Conservation (phyloP, 768 basidiomycete species). For the Podaxis sp. region DNA sequence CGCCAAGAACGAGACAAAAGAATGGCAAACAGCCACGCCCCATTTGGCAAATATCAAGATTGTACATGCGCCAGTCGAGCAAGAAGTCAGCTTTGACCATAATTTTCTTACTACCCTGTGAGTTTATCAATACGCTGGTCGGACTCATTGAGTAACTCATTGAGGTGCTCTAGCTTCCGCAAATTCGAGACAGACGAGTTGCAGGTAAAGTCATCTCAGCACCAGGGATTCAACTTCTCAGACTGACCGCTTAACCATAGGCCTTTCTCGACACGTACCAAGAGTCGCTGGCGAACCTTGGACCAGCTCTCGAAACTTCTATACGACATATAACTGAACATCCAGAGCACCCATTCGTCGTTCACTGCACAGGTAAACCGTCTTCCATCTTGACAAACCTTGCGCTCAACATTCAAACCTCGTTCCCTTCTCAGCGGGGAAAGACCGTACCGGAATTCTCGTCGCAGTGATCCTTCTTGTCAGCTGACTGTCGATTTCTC, state of each 20-base stretch:
- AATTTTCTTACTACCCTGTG: background rate
- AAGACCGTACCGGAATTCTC: slow-evolving; percentile 42
- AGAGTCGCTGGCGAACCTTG: slow-evolving; percentile 30
- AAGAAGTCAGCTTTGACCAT: background rate
- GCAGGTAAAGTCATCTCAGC: background rate
- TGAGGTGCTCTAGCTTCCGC: background rate
- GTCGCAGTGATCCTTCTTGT: slow-evolving; percentile 35
- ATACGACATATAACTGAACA: slow-evolving; percentile 36
- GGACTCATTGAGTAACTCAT: background rate
- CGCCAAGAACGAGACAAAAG: slow-evolving; percentile 32
- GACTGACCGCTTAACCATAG: background rate
- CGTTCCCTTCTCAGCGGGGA: slow-evolving; percentile 30
- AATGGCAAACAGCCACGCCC: slow-evolving; percentile 28
- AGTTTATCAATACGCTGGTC: background rate
- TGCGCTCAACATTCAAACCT: background rate
- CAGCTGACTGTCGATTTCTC: background rate
- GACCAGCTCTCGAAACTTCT: slow-evolving; percentile 29
- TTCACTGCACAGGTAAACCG: slow-evolving; percentile 41
- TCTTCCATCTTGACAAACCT: background rate
- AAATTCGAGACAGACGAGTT: slow-evolving; percentile 3
- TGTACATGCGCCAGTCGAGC: background rate
- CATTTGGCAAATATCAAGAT: slow-evolving; percentile 21
- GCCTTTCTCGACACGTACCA: slow-evolving; percentile 1
- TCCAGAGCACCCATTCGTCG: slow-evolving; percentile 35
- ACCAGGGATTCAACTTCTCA: no score